Conservation (phyloP, 176 grass and related monocot genomes). For the Guadua angustifolia region DNA sequence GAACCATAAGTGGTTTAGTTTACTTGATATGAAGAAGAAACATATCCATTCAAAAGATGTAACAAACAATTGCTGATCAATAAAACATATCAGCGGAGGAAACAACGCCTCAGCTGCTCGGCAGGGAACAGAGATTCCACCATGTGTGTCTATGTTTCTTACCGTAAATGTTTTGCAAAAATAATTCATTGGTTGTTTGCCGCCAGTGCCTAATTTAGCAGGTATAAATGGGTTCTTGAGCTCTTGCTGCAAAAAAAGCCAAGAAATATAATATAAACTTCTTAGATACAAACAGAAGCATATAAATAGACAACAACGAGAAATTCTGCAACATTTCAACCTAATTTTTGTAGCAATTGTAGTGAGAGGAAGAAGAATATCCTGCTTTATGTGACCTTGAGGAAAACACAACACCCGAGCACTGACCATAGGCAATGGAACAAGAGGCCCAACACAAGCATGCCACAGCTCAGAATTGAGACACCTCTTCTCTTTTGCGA, state of each 20-base stretch:
- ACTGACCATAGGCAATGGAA: slow-evolving; percentile 64
- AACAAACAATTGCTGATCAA: not conserved
- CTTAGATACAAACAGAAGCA: slow-evolving; percentile 34
- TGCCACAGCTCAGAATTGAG: slow-evolving; percentile 87
- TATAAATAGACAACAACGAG: not conserved
- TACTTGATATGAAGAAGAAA: slow-evolving; percentile 25
- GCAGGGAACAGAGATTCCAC: slow-evolving; percentile 94
- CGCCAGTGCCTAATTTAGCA: slow-evolving; percentile 65
- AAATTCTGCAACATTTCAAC: slow-evolving; percentile 20
- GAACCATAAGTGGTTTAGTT: slow-evolving; percentile 17
- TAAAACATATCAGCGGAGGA: slow-evolving; percentile 76
- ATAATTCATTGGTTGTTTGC: slow-evolving; percentile 91
- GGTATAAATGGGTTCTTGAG: slow-evolving; percentile 88
- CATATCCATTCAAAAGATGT: not conserved
- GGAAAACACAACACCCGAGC: slow-evolving; percentile 82
- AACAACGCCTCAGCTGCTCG: slow-evolving; percentile 97
- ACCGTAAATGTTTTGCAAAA: slow-evolving; percentile 98
- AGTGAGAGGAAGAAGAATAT: slow-evolving; percentile 43
- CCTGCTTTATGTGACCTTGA: slow-evolving; percentile 88
- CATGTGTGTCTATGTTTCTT: slow-evolving; percentile 99
- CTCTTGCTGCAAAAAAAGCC: slow-evolving; percentile 65
- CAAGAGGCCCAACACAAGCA: slow-evolving; percentile 79
- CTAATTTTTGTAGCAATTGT: slow-evolving; percentile 3
- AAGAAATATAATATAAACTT: slow-evolving; percentile 9
- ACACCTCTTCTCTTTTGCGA: slow-evolving; percentile 61